Percentiles rank a stretch among this genome's conserved stretches.
Evolutionary conservation across 2,329 filamentous ascomycete genomes (phyloP).

Genomic region (Cytospora mali): DNA sequence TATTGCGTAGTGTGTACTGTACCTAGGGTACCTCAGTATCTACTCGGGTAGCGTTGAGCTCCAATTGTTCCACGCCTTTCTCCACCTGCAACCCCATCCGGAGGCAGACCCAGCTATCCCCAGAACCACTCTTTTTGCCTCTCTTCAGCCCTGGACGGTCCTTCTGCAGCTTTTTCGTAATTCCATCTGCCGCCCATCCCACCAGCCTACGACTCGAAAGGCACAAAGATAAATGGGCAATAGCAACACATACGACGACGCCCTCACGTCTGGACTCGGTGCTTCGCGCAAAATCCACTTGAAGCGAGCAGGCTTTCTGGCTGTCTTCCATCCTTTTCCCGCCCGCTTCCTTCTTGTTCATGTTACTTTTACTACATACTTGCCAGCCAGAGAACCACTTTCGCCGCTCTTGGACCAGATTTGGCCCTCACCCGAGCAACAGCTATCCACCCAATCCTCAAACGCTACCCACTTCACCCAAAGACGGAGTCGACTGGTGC

Average conservation of each 20-base stretch:
- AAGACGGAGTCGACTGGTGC: background rate
- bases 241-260: background rate
- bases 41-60: background rate
- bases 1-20: too few species aligned
- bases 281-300: background rate
- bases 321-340: background rate
- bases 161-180: conserved; percentile 14
- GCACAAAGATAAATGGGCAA: conserved; percentile 7
- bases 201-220: background rate
- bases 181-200: conserved; percentile 11
- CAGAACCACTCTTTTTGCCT: conserved; percentile 20
- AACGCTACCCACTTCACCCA: background rate
- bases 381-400: background rate
- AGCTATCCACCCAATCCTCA: background rate
- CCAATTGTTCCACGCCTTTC: background rate
- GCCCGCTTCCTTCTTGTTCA: background rate
- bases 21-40: too few species aligned
- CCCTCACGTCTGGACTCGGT: conserved; percentile 1
- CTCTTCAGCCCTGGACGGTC: conserved; percentile 7
- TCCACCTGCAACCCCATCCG: conserved; percentile 13
- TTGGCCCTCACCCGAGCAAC: background rate
- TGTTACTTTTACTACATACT: background rate
- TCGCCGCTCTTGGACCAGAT: background rate
- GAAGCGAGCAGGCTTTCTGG: background rate
- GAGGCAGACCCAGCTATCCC: conserved; percentile 8